These are phyloP conservation scores for Colletotrichum sidae DNA, from an alignment of 2,329 filamentous ascomycete species.

Conservation along the genomic window DNA sequence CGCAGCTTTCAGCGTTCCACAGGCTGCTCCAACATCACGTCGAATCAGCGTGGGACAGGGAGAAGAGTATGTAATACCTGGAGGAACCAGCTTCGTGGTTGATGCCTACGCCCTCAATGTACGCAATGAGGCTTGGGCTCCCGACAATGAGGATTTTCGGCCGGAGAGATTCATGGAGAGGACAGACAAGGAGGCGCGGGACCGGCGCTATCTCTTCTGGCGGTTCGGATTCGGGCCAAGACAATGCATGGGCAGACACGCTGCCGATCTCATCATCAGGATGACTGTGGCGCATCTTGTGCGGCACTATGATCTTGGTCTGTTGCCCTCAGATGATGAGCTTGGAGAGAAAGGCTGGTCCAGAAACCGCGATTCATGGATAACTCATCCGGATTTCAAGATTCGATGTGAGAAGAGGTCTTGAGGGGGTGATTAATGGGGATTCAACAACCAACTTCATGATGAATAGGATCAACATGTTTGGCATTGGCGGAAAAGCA, in stretches of 20 bases:
- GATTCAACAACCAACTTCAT: too few species aligned
- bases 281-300: background rate
- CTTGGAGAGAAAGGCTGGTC: background rate
- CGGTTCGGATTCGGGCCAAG: constrained; percentile 58
- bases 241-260: constrained; percentile 55
- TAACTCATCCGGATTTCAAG: constrained; percentile 1
- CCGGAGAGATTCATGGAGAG: constrained; percentile 45
- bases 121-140: constrained; percentile 51
- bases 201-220: constrained; percentile 53
- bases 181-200: constrained; percentile 12
- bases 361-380: background rate
- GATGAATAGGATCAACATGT: too few species aligned
- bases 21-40: constrained; percentile 3
- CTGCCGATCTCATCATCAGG: constrained; percentile 51
- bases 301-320: background rate
- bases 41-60: background rate
- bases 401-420: too few species aligned
- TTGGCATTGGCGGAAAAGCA: too few species aligned
- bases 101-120: constrained; percentile 58
- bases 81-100: constrained; percentile 53
- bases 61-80: constrained; percentile 50
- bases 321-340: background rate
- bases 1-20: constrained; percentile 39
- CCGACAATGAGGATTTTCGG: constrained; percentile 47
- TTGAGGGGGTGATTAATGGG: too few species aligned